Evolutionary conservation across 2,329 filamentous ascomycete genomes (phyloP).

Genomic region (Curvularia lunata): DNA sequence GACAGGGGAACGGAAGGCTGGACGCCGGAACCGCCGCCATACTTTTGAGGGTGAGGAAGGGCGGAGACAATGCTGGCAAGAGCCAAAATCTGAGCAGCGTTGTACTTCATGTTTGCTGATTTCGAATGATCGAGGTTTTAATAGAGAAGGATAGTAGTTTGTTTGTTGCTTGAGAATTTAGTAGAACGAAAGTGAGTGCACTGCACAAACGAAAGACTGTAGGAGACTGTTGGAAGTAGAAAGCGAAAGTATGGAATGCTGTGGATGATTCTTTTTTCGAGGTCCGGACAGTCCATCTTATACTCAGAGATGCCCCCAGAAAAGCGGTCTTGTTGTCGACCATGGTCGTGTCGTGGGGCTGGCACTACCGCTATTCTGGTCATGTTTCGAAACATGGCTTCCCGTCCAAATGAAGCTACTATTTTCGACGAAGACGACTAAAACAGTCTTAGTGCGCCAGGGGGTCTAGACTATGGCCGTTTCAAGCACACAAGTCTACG

Average conservation of each 20-base stretch:
- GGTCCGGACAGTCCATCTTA: slow-evolving; percentile 8
- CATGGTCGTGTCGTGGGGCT: slow-evolving; percentile 3
- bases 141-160: background rate
- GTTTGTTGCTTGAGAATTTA: background rate
- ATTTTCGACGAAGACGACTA: background rate
- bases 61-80: slow-evolving; percentile 11
- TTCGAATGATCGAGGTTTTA: slow-evolving; percentile 1
- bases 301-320: slow-evolving; percentile 4
- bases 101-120: slow-evolving; percentile 17
- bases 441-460: background rate
- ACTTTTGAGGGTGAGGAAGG: slow-evolving; percentile 10
- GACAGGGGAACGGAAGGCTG: slow-evolving; percentile 4
- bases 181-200: slow-evolving; percentile 7
- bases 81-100: slow-evolving; percentile 11
- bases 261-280: slow-evolving; percentile 12
- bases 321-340: background rate
- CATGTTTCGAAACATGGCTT: slow-evolving; percentile 14
- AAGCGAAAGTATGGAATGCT: slow-evolving; percentile 12
- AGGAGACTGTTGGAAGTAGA: background rate
- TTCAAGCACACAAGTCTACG: background rate
- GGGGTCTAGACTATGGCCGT: slow-evolving; percentile 8
- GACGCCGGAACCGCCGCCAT: background rate
- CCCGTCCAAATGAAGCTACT: slow-evolving; percentile 1
- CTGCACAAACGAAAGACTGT: slow-evolving; percentile 12
- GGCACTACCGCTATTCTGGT: slow-evolving; percentile 3